Base-by-base conservation (phyloP, 1,284 basidiomycete species). In the Tilletia indica region DNA sequence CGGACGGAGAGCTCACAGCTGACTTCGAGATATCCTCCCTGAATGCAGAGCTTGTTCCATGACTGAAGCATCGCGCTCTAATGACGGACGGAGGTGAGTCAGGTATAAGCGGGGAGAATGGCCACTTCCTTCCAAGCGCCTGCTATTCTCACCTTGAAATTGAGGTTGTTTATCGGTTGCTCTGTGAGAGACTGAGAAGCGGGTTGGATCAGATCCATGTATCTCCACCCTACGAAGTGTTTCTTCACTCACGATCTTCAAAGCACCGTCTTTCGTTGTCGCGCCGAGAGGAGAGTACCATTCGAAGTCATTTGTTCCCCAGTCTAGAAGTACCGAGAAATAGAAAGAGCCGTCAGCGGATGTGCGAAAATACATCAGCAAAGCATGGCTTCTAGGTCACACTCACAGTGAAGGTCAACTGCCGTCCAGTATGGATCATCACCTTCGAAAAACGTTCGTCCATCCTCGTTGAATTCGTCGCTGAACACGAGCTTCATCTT, bases 381-480 rank as follows among this genome's bases (percentile, higher is more conserved):
- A 31, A n/a, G n/a, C 25, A 2, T 31, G 25, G 25, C 25, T 31
- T 31, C 25, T 31, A 31, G 25, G 25, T 31, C 25, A 31, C 25
- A 31, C 91, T 92, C 90, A 81, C 94, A 94, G 84, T 91, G 89
- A 19, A 82, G 68, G 66, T 84, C 76, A 47, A 79, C 76, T 19
- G 82, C 82, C 66, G 78, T 78, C 80, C 80, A 84, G 72, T 64
- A 84, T 0, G 82, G 82, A 48, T 84, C 82, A 61, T 84, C 82
- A 14, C 81, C 81, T 0, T 82, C 80, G 77, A 77, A 81, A 76
- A 89, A 89, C 0, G 86, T 87, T 67, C 88, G 81, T 6, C 93
- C 94, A 42, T 91, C 90, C 5, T 81, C 86, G 68, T 95, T 90
- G 71, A 83, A 83, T 85, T 98, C 95, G 85, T 98, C 95, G 72